phyloP scores from a whole-genome alignment of 352 stramenopile species.

The Pythium periplocum region DNA sequence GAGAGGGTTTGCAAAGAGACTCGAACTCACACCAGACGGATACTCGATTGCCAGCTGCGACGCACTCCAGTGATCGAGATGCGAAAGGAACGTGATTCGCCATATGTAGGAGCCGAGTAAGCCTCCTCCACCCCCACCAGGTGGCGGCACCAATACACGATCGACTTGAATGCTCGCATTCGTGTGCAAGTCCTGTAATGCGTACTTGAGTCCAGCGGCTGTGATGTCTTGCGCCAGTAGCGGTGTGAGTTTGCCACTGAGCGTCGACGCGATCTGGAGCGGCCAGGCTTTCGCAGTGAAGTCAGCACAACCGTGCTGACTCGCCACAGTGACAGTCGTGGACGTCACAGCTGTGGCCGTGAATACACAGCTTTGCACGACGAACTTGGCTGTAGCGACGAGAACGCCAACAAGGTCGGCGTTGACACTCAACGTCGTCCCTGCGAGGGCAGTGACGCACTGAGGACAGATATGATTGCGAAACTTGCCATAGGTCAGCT shows the following conservation, averaged over 20 bases:
- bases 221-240: constrained; percentile 56
- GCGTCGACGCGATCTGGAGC: constrained; percentile 27
- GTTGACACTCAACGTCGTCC: constrained; percentile 50
- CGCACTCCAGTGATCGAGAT: constrained; percentile 72
- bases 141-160: constrained; percentile 11
- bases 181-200: constrained; percentile 53
- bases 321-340: constrained; percentile 39
- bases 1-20: constrained; percentile 42
- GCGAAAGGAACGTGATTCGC: constrained; percentile 90
- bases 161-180: constrained; percentile 41
- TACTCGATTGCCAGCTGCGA: constrained; percentile 76
- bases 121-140: constrained; percentile 15
- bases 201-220: constrained; percentile 46
- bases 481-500: constrained; percentile 69
- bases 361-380: constrained; percentile 68
- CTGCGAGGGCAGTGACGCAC: constrained; percentile 44
- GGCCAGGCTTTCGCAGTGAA: constrained; percentile 40
- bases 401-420: constrained; percentile 61
- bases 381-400: constrained; percentile 46
- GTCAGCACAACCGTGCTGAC: constrained; percentile 47
- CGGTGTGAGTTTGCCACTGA: constrained; percentile 39
- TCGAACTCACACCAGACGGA: constrained; percentile 25
- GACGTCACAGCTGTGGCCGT: constrained; percentile 38
- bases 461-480: constrained; percentile 38
- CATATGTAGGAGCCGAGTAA: constrained; percentile 54